These are phyloP conservation scores for Dimocarpus longan DNA, from an alignment of 345 rosid species.

Conservation along the genomic window DNA sequence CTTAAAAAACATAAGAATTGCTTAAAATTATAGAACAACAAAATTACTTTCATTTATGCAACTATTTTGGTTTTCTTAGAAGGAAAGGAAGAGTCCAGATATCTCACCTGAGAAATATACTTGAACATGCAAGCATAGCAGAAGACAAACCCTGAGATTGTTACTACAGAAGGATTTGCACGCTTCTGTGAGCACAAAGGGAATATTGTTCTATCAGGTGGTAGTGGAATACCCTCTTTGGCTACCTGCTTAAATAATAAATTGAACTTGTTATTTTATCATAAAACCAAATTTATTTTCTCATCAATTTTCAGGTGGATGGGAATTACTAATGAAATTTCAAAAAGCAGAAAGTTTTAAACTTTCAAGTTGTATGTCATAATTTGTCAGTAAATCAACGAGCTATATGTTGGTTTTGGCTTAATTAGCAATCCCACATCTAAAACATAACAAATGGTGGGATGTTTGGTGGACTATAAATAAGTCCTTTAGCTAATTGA, in stretches of 20 bases:
- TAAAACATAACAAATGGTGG: too few relatives aligned
- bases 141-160: slow-evolving; percentile 93
- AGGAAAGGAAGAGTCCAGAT: slow-evolving; percentile 19
- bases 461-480: too few relatives aligned
- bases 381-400: neutral
- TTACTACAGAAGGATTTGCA: slow-evolving; percentile 91
- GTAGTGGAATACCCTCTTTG: slow-evolving; percentile 83
- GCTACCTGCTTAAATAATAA: slow-evolving; percentile 56
- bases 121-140: slow-evolving; percentile 95
- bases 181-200: slow-evolving; percentile 95
- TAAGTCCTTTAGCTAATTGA: too few relatives aligned
- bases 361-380: too few relatives aligned
- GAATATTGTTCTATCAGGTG: slow-evolving; percentile 71
- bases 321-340: neutral
- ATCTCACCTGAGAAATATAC: slow-evolving; percentile 80
- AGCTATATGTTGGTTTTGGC: too few relatives aligned
- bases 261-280: slow-evolving; percentile 10
- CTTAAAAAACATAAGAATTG: too few relatives aligned
- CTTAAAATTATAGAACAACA: too few relatives aligned
- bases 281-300: neutral
- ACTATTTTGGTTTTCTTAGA: too few relatives aligned
- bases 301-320: neutral
- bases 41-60: too few relatives aligned
- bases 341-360: too few relatives aligned
- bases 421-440: too few relatives aligned